Percentiles rank a stretch among this genome's conserved stretches.
Evolutionary conservation across 805 yeast species (phyloP).

Genomic region (Suhomyces pyralidae): DNA sequence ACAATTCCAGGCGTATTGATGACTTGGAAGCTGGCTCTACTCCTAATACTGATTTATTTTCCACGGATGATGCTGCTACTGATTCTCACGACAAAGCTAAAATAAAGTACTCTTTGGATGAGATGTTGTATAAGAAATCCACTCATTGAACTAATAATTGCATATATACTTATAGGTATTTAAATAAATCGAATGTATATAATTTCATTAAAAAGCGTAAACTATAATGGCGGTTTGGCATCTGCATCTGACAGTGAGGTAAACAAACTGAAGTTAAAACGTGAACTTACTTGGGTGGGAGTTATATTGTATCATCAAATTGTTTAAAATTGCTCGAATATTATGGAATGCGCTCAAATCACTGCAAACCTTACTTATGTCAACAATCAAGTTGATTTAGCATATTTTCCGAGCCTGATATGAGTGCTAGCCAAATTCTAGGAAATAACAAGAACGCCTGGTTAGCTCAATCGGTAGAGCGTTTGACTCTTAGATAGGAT

Average conservation of each 20-base stretch:
- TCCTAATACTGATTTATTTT: constrained; percentile 25
- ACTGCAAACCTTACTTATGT: neutral
- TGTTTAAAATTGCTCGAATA: neutral
- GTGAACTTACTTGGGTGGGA: neutral
- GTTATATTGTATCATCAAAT: neutral
- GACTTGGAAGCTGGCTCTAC: constrained; percentile 18
- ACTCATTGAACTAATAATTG: neutral
- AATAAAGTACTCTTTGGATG: neutral
- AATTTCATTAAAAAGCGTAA: neutral
- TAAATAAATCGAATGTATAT: neutral
- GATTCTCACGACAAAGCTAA: neutral
- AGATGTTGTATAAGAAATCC: neutral
- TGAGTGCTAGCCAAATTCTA: neutral
- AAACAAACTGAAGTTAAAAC: no score
- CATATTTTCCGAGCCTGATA: no score
- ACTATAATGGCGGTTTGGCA: neutral
- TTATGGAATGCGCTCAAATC: neutral
- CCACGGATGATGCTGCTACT: constrained; percentile 16
- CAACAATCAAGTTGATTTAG: no score
- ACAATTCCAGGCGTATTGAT: constrained; percentile 2
- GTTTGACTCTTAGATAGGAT: constrained; percentile 11
- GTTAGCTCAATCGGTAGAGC: constrained; percentile 12
- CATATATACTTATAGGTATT: neutral
- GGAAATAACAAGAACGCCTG: neutral
- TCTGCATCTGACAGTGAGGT: neutral